phyloP scores from a whole-genome alignment of 2,329 filamentous ascomycete genomes.

The Aspergillus clavatus region DNA sequence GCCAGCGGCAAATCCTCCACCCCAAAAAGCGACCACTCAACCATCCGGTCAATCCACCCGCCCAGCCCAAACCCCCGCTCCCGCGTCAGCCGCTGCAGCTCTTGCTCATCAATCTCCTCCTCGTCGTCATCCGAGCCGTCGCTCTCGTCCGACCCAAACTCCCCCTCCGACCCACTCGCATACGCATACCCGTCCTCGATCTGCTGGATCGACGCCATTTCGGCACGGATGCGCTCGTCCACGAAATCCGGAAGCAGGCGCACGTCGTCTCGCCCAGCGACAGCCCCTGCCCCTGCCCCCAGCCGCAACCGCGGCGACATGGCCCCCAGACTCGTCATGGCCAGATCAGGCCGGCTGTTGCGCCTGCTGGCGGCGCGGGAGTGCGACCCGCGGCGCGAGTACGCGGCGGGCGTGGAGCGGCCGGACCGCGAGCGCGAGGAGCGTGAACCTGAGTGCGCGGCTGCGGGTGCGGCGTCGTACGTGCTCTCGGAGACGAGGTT shows the following conservation, averaged over 20 bases:
- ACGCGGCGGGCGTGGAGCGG: conserved; percentile 30
- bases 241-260: conserved; percentile 47
- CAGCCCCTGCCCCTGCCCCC: no score
- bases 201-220: conserved; percentile 32
- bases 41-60: conserved; percentile 53
- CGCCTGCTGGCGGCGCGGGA: conserved; percentile 31
- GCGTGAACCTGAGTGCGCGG: conserved; percentile 19
- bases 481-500: conserved; percentile 43
- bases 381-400: conserved; percentile 30
- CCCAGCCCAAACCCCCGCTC: conserved; percentile 53
- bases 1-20: conserved; percentile 43
- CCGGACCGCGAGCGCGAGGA: conserved; percentile 30
- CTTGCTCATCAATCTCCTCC: conserved; percentile 48
- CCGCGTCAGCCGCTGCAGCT: conserved; percentile 49
- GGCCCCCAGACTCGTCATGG: conserved; percentile 5
- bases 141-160: no score
- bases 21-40: conserved; percentile 55
- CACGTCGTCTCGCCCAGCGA: no score
- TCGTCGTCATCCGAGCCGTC: conserved; percentile 9
- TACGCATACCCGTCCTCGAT: conserved; percentile 14
- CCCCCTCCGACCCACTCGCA: no score
- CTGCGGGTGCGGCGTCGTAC: conserved; percentile 26
- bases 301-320: no score
- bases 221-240: conserved; percentile 39
- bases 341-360: conserved; percentile 22